Percentiles rank a stretch among this genome's conserved stretches.
Evolutionary conservation across 2,329 filamentous ascomycete genomes (phyloP).

Genomic region (Verticillium longisporum): DNA sequence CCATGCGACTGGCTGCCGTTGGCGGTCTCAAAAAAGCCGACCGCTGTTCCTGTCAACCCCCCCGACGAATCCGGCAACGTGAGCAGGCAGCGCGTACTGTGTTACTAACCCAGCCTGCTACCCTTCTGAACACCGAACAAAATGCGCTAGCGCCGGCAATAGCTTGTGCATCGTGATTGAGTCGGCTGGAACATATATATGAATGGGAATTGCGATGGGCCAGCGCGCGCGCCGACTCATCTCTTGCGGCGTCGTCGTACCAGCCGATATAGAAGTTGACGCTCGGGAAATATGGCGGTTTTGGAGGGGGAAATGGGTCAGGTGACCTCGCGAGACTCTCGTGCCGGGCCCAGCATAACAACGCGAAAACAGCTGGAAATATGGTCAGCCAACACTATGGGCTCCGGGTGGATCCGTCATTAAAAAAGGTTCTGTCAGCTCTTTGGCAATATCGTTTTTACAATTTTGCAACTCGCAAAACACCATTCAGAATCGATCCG

Average conservation of each 20-base stretch:
- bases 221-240: neutral
- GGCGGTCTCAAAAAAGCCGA: constrained; percentile 2
- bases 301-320: neutral
- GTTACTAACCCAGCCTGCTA: neutral
- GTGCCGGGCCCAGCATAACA: neutral
- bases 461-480: no score
- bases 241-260: neutral
- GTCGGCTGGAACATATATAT: neutral
- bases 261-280: neutral
- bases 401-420: neutral
- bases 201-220: neutral
- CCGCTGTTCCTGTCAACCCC: neutral
- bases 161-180: neutral
- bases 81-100: neutral
- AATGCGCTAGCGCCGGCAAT: no score
- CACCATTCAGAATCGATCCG: no score
- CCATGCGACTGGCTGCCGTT: constrained; percentile 9
- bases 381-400: neutral
- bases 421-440: no score
- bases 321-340: constrained; percentile 3
- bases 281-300: neutral
- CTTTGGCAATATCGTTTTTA: no score
- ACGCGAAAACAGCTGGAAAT: neutral
- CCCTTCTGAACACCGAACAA: no score
- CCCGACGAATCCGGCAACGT: neutral